These are phyloP conservation scores for Carex scoparia DNA, from an alignment of 176 grass and related monocot genomes.

Conservation along the genomic window DNA sequence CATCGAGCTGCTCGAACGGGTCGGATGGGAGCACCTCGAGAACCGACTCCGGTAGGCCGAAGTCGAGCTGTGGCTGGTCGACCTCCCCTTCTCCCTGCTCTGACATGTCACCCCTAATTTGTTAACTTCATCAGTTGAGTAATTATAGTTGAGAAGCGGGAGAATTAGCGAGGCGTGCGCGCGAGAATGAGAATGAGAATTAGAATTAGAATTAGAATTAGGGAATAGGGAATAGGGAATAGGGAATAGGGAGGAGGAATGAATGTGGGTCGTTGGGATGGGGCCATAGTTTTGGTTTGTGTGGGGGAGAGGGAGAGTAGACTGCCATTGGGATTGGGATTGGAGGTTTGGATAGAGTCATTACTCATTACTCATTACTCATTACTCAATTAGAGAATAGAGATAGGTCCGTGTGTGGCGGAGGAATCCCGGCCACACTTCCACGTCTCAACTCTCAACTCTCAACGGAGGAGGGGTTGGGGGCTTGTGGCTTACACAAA, in stretches of 20 bases:
- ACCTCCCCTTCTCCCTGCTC: slow-evolving; percentile 11
- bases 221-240: neutral
- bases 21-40: slow-evolving; percentile 57
- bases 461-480: too few relatives aligned
- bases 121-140: neutral
- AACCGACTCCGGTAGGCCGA: slow-evolving; percentile 60
- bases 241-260: neutral
- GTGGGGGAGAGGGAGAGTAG: neutral
- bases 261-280: slow-evolving; percentile 22
- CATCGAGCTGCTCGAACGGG: slow-evolving; percentile 91
- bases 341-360: slow-evolving; percentile 7
- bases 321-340: slow-evolving; percentile 11
- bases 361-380: too few relatives aligned
- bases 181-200: neutral
- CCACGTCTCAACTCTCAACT: too few relatives aligned
- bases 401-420: slow-evolving; percentile 2
- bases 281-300: slow-evolving; percentile 14
- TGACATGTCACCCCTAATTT: neutral
- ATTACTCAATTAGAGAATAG: too few relatives aligned
- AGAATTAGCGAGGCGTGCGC: neutral
- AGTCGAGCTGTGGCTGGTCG: slow-evolving; percentile 19
- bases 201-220: too few relatives aligned
- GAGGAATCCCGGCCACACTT: neutral
- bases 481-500: too few relatives aligned
- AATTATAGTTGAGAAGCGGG: neutral